phyloP scores from a whole-genome alignment of 192 early-diverging fungal species.

The Coemansia sp. region DNA sequence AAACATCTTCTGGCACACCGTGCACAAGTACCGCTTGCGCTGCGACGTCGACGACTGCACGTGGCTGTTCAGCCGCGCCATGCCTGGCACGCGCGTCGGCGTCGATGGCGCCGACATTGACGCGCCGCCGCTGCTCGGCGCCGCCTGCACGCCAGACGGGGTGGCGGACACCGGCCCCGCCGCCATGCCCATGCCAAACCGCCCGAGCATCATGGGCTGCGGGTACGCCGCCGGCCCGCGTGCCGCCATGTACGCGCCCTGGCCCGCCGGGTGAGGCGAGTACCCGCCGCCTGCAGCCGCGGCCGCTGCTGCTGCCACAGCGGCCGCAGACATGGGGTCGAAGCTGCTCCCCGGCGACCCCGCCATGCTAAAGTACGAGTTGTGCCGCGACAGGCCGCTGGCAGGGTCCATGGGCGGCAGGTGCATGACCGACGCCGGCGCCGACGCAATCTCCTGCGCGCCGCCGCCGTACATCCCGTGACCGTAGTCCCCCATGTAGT shows the following conservation, averaged over 20 bases:
- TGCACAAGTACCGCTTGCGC: constrained; percentile 51
- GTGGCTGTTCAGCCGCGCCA: constrained; percentile 33
- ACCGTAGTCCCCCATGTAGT: constrained; percentile 41
- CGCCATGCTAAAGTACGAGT: constrained; percentile 42
- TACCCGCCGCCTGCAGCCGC: constrained; percentile 19
- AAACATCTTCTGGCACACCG: constrained; percentile 50
- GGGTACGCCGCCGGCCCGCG: constrained; percentile 29
- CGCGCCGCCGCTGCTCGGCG: not conserved
- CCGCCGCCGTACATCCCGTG: constrained; percentile 29
- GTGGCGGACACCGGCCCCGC: constrained; percentile 14
- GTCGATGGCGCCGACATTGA: constrained; percentile 25
- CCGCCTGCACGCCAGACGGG: constrained; percentile 11
- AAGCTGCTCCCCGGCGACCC: constrained; percentile 19
- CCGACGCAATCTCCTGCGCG: constrained; percentile 19
- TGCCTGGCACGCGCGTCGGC: constrained; percentile 17
- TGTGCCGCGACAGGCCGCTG: constrained; percentile 18
- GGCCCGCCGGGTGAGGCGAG: constrained; percentile 15
- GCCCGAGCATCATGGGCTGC: constrained; percentile 38
- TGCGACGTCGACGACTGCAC: constrained; percentile 43
- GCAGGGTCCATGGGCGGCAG: constrained; percentile 37
- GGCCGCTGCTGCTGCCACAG: constrained; percentile 31
- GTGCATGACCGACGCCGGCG: constrained; percentile 22
- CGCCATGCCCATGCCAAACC: constrained; percentile 28
- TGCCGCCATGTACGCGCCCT: constrained; percentile 13
- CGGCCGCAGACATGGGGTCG: constrained; percentile 28